Evolutionary conservation across 2,329 filamentous ascomycete species (phyloP), one percentile per base, ranked within the genome.

Genomic region (Biscogniauxia sp.): DNA sequence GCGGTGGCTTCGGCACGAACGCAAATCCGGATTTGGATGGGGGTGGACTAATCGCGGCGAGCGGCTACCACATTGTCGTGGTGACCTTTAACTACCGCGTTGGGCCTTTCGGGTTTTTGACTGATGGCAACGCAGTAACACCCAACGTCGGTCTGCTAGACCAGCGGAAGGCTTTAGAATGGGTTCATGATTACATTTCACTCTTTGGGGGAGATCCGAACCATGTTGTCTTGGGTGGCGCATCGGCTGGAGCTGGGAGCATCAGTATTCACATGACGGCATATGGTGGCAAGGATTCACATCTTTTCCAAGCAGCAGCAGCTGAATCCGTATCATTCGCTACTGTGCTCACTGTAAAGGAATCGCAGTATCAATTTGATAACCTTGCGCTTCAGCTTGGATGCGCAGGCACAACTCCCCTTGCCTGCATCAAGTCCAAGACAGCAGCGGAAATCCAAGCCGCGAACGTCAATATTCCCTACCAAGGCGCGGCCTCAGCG

Each of bases 81-180:
- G 88, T 93, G 1, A 88, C 81, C 9, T 83, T 91, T 75, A 93
- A 92, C 74, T 93, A 93, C 71, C 86, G 91, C 5, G 88, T 93
- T 11, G 90, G 90, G 0, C 82, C 84, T 0, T 92, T 87, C 66
- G 90, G 91, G 0, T 93, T 93, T 70, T 79, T 93, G 13, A 84
- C 85, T 1, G 79, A 85, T 58, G 76, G 82, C 17, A 82, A 88
- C 66, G 69, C 64, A 65, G 82, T 84, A 2, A 83, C 81, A 60
- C 70, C 87, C 41, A 93, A 93, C 72, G 87, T 87, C 66, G 90
- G 90, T 1, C 77, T 93, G 0, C 82, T 83, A 37, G 90, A 93
- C 71, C 89, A 92, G 73, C 78, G 87, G 56, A 88, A 88, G 69
- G 87, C 85, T 0, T 73, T 93, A 15, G 72, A 88, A 62, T 93